Conservation (phyloP, 2,329 filamentous ascomycete genomes). For the Venturia pyrina region DNA sequence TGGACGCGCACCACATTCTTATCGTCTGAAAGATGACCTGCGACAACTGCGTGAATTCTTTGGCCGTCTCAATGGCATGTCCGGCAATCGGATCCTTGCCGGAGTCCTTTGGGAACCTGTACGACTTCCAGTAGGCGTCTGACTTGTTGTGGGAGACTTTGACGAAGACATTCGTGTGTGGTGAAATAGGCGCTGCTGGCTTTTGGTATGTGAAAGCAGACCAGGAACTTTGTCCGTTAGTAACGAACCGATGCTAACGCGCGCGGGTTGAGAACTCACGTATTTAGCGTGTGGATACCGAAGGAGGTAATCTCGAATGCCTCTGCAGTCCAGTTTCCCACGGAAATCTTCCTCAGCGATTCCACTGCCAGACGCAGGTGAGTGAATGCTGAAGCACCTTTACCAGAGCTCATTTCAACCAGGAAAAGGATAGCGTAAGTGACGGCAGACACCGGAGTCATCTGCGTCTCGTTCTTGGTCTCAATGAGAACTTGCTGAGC, state of each 20-base stretch:
- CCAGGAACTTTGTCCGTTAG: slow-evolving; percentile 16
- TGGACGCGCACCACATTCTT: slow-evolving; percentile 18
- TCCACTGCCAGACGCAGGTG: slow-evolving; percentile 19
- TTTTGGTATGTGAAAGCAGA: slow-evolving; percentile 19
- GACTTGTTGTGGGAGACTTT: slow-evolving; percentile 15
- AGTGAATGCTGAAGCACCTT: slow-evolving; percentile 9
- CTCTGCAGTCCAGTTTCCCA: slow-evolving; percentile 7
- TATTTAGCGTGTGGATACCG: slow-evolving; percentile 17
- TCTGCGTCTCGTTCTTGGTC: slow-evolving; percentile 15
- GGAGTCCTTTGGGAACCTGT: slow-evolving; percentile 17
- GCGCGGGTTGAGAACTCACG: slow-evolving; percentile 12
- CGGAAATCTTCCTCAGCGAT: slow-evolving; percentile 12
- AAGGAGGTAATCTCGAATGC: slow-evolving; percentile 16
- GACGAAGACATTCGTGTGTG: slow-evolving; percentile 14
- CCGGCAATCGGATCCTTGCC: slow-evolving; percentile 15
- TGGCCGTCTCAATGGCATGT: slow-evolving; percentile 18
- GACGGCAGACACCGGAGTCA: slow-evolving; percentile 16
- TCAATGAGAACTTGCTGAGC: slow-evolving; percentile 16
- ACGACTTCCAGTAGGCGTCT: slow-evolving; percentile 18
- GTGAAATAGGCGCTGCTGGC: slow-evolving; percentile 15
- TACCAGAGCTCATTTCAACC: slow-evolving; percentile 17
- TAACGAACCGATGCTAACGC: neutral
- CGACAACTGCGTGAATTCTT: slow-evolving; percentile 17
- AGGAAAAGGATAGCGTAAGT: slow-evolving; percentile 22
- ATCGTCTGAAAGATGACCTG: slow-evolving; percentile 18